A percentile compares a stretch with the other conserved stretches of the same genome.
Evolutionary conservation across 495 filamentous ascomycete species (phyloP).

Genomic region (Physcia stellaris): DNA sequence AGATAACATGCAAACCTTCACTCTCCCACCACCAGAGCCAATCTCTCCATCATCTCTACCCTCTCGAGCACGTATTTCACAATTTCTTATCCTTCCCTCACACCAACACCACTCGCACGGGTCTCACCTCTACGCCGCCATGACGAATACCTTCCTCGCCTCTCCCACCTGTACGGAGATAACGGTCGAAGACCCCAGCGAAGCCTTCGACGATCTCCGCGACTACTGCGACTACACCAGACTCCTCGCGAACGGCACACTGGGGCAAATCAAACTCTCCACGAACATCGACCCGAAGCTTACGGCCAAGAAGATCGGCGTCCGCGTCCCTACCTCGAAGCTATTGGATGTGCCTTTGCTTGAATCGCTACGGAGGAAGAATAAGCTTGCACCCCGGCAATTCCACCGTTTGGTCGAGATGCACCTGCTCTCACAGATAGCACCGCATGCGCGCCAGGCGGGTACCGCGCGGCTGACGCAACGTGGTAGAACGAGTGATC

Average conservation of each 20-base stretch:
- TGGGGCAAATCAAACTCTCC: slow-evolving; percentile 27
- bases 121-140: slow-evolving; percentile 62
- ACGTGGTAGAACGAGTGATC: slow-evolving; percentile 35
- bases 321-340: slow-evolving; percentile 40
- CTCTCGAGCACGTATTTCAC: slow-evolving; percentile 71
- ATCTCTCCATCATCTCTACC: slow-evolving; percentile 37
- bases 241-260: slow-evolving; percentile 33
- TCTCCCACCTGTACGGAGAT: slow-evolving; percentile 59
- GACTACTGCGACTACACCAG: slow-evolving; percentile 69
- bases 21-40: slow-evolving; percentile 27
- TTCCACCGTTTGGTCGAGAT: slow-evolving; percentile 80
- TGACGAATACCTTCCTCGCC: slow-evolving; percentile 50
- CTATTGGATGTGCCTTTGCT: slow-evolving; percentile 49
- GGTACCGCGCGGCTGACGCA: slow-evolving; percentile 42
- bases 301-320: slow-evolving; percentile 24
- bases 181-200: slow-evolving; percentile 91
- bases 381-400: slow-evolving; percentile 78
- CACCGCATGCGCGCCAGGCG: slow-evolving; percentile 42
- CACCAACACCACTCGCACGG: slow-evolving; percentile 74
- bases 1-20: slow-evolving; percentile 24
- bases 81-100: slow-evolving; percentile 85
- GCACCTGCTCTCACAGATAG: slow-evolving; percentile 66
- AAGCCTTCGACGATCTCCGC: slow-evolving; percentile 81
- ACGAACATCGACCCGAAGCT: slow-evolving; percentile 29
- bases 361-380: slow-evolving; percentile 43